Evolutionary conservation across 2,329 filamentous ascomycete genomes (phyloP), one percentile per base, ranked within the genome.

Genomic region (Sarocladiaceae sp.): DNA sequence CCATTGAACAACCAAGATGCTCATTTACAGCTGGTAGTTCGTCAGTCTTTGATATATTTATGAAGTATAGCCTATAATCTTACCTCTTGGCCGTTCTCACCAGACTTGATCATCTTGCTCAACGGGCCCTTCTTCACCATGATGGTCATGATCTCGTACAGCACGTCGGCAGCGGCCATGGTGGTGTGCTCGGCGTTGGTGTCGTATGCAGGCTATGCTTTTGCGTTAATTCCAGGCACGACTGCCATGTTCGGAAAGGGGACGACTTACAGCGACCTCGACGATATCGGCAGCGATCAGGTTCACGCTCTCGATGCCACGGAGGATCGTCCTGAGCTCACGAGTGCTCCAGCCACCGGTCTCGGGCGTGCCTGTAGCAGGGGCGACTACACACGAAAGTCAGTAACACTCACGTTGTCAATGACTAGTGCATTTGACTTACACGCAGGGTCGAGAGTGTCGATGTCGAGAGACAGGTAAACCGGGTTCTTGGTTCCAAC

Each of bases 391-490:
- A 13, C 6, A 24, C n/a, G n/a, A 6, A n/a, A 9, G 21, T 39
- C 34, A 39, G 34, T n/a, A 26, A 4, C 33, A 15, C 16, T 33
- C 31, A 15, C 12, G 16, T n/a, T 15, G 16, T 33, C 9, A 33
- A 15, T 33, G 6, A 9, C 11, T 15, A 15, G 31, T 10, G 31
- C 16, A 7, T 19, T 10, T 24, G 20, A 29, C 37, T 41, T 10
- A 41, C 37, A 66, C 6, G 63, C 65, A 0, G 89, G 88, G 59
- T 95, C 88, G 3, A 95, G 70, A 1, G 87, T 89, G 58, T 95
- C 88, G 53, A 98, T 88, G 62, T 98, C 93, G 58, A 98, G 97
- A 29, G 88, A 95, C 48, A 98, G 68, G 58, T 95, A 94, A 1
- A 95, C 87, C 0, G 87, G 88, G 51, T 78, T 80, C 51, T 87